Evolutionary conservation across 345 rosid genomes (phyloP).

Genomic region (Populus ilicifolia): DNA sequence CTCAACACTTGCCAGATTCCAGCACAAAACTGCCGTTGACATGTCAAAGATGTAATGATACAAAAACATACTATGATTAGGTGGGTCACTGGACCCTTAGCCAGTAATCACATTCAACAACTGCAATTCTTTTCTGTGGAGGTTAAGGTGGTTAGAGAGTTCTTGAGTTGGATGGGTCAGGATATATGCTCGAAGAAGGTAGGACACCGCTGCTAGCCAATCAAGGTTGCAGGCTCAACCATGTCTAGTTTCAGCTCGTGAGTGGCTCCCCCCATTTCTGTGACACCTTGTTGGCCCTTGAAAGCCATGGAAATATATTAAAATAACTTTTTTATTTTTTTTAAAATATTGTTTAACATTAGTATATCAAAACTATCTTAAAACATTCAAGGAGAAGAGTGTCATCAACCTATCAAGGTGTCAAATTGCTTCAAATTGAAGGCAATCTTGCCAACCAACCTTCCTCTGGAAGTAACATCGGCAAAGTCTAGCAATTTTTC

Average conservation of each 20-base stretch:
- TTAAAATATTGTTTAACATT: too few relatives aligned
- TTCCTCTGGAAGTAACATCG: not conserved
- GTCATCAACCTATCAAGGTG: not conserved
- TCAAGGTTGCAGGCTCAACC: not conserved
- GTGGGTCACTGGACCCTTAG: not conserved
- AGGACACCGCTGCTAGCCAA: not conserved
- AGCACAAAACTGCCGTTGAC: not conserved
- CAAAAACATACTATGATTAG: too few relatives aligned
- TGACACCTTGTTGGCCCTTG: not conserved
- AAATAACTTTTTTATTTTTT: too few relatives aligned
- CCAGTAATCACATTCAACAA: not conserved
- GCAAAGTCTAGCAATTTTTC: not conserved
- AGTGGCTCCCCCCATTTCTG: not conserved
- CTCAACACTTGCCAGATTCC: not conserved
- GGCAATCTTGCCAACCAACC: not conserved
- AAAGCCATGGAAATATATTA: not conserved
- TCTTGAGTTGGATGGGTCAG: not conserved
- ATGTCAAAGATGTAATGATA: not conserved
- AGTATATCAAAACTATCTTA: too few relatives aligned
- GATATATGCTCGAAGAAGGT: not conserved
- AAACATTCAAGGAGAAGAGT: too few relatives aligned
- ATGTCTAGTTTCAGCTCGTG: not conserved
- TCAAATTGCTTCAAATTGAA: not conserved
- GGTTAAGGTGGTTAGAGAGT: not conserved
- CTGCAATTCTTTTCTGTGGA: not conserved